These are phyloP conservation scores for Grifola frondosa DNA, from an alignment of 1,284 basidiomycete species.

Conservation along the genomic window DNA sequence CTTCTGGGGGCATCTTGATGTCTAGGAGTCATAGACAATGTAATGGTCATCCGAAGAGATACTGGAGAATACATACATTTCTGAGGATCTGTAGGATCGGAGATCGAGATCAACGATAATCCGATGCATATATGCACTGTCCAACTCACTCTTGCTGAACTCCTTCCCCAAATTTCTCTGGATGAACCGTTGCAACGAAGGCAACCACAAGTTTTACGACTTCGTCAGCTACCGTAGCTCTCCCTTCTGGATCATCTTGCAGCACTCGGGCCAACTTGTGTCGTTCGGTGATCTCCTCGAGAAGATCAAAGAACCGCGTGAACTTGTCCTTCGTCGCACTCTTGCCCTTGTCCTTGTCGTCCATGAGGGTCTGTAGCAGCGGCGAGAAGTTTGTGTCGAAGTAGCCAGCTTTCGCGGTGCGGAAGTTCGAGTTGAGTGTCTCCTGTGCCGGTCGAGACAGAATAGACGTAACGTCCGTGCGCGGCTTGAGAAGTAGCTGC, in stretches of 20 bases:
- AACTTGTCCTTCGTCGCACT: constrained; percentile 76
- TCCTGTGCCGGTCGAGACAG: constrained; percentile 64
- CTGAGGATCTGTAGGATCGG: constrained; percentile 59
- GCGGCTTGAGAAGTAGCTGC: constrained; percentile 53
- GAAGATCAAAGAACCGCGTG: constrained; percentile 71
- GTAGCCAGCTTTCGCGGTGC: constrained; percentile 77
- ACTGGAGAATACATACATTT: constrained; percentile 57
- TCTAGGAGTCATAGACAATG: constrained; percentile 42
- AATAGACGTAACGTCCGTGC: constrained; percentile 43
- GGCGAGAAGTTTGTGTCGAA: constrained; percentile 79
- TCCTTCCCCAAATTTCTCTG: constrained; percentile 76
- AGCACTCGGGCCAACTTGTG: constrained; percentile 68
- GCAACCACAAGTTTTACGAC: constrained; percentile 73
- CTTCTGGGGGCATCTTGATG: constrained; percentile 75
- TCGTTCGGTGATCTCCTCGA: constrained; percentile 74
- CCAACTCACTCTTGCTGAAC: constrained; percentile 76
- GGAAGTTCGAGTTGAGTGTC: constrained; percentile 62
- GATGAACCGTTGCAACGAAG: constrained; percentile 67
- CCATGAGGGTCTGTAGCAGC: constrained; percentile 67
- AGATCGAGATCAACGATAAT: background rate
- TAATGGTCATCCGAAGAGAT: background rate
- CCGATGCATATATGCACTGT: background rate
- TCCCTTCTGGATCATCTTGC: constrained; percentile 63
- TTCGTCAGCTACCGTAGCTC: constrained; percentile 63
- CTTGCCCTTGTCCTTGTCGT: constrained; percentile 65